These are phyloP conservation scores for Roridomyces roridus DNA, from an alignment of 768 basidiomycete species.

Conservation along the genomic window DNA sequence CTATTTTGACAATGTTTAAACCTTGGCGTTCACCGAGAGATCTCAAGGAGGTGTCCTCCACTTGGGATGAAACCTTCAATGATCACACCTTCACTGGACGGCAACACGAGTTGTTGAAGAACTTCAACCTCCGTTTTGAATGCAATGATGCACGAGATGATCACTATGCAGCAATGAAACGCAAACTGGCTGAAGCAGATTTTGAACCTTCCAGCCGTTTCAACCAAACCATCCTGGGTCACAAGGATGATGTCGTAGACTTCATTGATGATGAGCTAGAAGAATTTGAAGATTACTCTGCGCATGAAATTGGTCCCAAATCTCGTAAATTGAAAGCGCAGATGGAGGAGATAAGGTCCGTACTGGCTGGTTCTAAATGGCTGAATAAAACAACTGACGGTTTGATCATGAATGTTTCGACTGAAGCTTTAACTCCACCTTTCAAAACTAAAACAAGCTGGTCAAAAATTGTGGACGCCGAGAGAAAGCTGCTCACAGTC, in stretches of 20 bases:
- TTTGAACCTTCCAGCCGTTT: too few species aligned
- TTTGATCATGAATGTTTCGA: neutral
- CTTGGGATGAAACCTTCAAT: conserved; percentile 28
- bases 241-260: neutral
- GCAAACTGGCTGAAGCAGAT: conserved; percentile 12
- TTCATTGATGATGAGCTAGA: neutral
- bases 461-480: neutral
- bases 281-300: neutral
- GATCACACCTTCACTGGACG: conserved; percentile 16
- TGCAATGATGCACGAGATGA: conserved; percentile 39
- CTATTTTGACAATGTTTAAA: conserved; percentile 31
- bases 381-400: neutral
- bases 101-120: conserved; percentile 27
- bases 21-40: conserved; percentile 32
- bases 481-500: neutral
- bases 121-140: conserved; percentile 35
- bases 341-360: neutral
- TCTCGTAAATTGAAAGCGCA: neutral
- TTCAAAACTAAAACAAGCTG: neutral
- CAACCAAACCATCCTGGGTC: neutral
- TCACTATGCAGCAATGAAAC: conserved; percentile 25
- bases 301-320: neutral
- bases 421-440: neutral
- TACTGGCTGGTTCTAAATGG: neutral
- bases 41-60: conserved; percentile 20